Evolutionary conservation across 2,329 filamentous ascomycete genomes (phyloP).

Genomic region (Diaporthe vexans): DNA sequence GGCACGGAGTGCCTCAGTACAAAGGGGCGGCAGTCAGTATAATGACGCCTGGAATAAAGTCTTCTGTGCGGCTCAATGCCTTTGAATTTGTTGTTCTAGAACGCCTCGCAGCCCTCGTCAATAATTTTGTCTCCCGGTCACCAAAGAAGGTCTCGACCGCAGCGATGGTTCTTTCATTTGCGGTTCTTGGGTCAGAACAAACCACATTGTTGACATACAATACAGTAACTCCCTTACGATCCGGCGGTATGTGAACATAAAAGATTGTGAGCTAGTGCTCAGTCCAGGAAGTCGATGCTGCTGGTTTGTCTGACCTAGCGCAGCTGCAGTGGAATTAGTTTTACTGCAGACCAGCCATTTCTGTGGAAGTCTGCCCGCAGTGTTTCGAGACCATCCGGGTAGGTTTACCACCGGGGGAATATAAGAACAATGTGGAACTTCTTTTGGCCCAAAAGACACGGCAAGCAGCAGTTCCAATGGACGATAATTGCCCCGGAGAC

Average conservation of each 20-base stretch:
- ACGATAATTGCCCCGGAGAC: not conserved
- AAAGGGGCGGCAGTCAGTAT: not conserved
- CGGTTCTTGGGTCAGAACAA: not conserved
- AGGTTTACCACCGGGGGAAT: too few relatives aligned
- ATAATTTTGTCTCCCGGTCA: not conserved
- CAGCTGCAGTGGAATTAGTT: not conserved
- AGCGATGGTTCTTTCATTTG: not conserved
- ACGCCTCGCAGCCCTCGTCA: not conserved
- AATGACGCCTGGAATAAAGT: constrained; percentile 2
- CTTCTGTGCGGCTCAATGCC: not conserved
- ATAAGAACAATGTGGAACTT: not conserved
- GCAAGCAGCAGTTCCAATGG: not conserved
- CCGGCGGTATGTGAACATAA: not conserved
- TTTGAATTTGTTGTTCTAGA: constrained; percentile 4
- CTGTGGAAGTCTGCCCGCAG: not conserved
- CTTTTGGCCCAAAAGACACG: not conserved
- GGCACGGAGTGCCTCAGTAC: not conserved
- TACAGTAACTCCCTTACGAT: not conserved
- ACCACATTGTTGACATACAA: not conserved
- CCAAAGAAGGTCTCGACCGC: not conserved
- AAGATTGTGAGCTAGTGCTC: not conserved
- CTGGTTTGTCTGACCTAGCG: not conserved
- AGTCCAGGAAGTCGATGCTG: not conserved
- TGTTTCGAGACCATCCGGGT: not conserved
- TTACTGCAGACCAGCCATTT: not conserved